phyloP scores from a whole-genome alignment of 2,329 filamentous ascomycete genomes.

The Ceratocystis lukuohia region DNA sequence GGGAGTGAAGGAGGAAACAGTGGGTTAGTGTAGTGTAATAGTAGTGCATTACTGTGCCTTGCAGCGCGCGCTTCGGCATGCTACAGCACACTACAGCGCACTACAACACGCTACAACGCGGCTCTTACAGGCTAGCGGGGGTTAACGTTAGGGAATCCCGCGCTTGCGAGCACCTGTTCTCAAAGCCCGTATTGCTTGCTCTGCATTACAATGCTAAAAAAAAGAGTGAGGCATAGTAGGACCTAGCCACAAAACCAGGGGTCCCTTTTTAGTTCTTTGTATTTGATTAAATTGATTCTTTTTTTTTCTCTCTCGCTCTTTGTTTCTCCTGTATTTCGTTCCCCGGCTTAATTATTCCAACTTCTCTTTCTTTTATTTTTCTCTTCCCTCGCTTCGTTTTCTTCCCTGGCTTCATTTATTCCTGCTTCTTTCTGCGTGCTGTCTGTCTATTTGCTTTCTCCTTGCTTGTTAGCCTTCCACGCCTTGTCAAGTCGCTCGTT shows the following conservation, averaged over 20 bases:
- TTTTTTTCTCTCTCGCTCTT: not conserved
- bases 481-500: constrained; percentile 14
- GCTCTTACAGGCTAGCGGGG: no score
- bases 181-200: not conserved
- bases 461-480: not conserved
- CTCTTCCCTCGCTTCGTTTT: constrained; percentile 16
- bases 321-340: not conserved
- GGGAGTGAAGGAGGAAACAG: not conserved
- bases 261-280: not conserved
- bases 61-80: not conserved
- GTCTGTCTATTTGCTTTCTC: constrained; percentile 1
- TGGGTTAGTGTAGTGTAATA: not conserved
- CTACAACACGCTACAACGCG: not conserved
- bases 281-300: constrained; percentile 1
- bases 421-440: constrained; percentile 2
- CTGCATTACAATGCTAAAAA: constrained; percentile 4
- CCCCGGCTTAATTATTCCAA: not conserved
- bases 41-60: no score
- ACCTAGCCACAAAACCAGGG: not conserved
- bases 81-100: not conserved
- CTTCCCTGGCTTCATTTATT: constrained; percentile 15
- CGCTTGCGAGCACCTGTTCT: not conserved
- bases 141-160: not conserved
- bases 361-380: constrained; percentile 14
- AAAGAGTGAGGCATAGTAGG: not conserved